These are phyloP conservation scores for Trichoderma afroharzianum DNA, from an alignment of 2,329 filamentous ascomycete genomes.

Conservation along the genomic window DNA sequence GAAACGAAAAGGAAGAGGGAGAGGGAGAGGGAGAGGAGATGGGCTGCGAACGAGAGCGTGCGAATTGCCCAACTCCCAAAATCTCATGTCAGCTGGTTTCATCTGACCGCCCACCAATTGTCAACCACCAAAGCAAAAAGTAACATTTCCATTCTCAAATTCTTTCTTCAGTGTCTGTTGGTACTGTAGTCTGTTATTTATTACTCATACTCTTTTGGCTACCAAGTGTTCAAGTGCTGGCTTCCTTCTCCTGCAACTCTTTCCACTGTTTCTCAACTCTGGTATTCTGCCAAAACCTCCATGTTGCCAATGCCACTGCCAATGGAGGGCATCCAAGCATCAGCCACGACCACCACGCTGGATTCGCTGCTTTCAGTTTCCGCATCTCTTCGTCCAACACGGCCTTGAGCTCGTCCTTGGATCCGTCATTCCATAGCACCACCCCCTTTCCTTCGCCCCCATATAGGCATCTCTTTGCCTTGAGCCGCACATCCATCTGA, in stretches of 20 bases:
- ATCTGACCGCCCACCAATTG: not conserved
- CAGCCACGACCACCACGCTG: constrained; percentile 80
- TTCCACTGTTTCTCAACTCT: constrained; percentile 69
- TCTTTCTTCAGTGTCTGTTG: not conserved
- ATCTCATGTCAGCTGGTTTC: constrained; percentile 5
- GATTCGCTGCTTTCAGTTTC: constrained; percentile 60
- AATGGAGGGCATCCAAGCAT: constrained; percentile 69
- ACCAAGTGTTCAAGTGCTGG: constrained; percentile 18
- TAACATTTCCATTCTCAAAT: not conserved
- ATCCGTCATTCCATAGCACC: constrained; percentile 88
- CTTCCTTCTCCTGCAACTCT: constrained; percentile 45
- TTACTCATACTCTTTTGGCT: not conserved
- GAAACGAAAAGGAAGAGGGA: not conserved
- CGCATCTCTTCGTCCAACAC: constrained; percentile 65
- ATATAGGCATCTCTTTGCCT: constrained; percentile 70
- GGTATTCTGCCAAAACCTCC: constrained; percentile 70
- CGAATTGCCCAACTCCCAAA: not conserved
- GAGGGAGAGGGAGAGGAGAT: not conserved
- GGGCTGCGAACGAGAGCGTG: not conserved
- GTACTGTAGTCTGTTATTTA: not conserved
- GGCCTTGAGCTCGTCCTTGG: constrained; percentile 62
- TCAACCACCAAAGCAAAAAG: not conserved
- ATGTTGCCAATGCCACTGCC: constrained; percentile 63
- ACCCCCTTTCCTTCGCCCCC: constrained; percentile 64
- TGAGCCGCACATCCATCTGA: constrained; percentile 81